Evolutionary conservation across 306 rosid species (phyloP).

Genomic region (Vicia faba): DNA sequence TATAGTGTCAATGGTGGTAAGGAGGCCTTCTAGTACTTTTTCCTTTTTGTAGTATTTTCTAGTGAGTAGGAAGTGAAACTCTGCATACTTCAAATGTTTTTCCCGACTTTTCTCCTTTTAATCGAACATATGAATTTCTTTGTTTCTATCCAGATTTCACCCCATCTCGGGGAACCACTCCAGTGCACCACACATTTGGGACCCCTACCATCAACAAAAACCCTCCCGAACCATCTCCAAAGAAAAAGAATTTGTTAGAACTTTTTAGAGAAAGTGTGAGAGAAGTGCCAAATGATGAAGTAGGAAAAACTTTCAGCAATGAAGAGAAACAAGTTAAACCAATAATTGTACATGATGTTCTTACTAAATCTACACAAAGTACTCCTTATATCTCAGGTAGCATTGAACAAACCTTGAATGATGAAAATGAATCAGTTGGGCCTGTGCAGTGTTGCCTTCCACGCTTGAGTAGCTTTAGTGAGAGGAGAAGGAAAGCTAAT

Average conservation of each 20-base stretch:
- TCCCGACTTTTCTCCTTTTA: neutral
- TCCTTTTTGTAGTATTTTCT: slow-evolving; percentile 16
- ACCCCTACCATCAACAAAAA: slow-evolving; percentile 39
- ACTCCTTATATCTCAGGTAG: slow-evolving; percentile 61
- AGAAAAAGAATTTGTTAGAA: slow-evolving; percentile 70
- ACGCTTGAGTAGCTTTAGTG: slow-evolving; percentile 69
- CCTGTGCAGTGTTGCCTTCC: slow-evolving; percentile 76
- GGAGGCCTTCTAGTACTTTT: slow-evolving; percentile 39
- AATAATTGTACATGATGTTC: slow-evolving; percentile 35
- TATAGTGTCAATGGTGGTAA: slow-evolving; percentile 95
- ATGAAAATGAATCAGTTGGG: slow-evolving; percentile 37
- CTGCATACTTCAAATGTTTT: neutral
- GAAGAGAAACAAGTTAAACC: slow-evolving; percentile 46
- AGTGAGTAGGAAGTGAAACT: neutral
- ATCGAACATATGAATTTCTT: slow-evolving; percentile 15
- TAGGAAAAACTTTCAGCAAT: slow-evolving; percentile 24
- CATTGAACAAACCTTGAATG: slow-evolving; percentile 62
- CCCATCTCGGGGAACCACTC: slow-evolving; percentile 84
- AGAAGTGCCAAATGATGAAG: slow-evolving; percentile 38
- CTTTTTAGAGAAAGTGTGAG: slow-evolving; percentile 70
- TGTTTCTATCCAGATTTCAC: slow-evolving; percentile 62
- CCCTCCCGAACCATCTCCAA: slow-evolving; percentile 57
- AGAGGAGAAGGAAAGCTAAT: slow-evolving; percentile 69
- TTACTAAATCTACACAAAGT: slow-evolving; percentile 48
- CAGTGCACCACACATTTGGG: slow-evolving; percentile 54